A percentile compares a stretch with the other conserved stretches of the same genome.
phyloP scores from a whole-genome alignment of 192 early-diverging fungal genomes.

The Martensiomyces pterosporus region DNA sequence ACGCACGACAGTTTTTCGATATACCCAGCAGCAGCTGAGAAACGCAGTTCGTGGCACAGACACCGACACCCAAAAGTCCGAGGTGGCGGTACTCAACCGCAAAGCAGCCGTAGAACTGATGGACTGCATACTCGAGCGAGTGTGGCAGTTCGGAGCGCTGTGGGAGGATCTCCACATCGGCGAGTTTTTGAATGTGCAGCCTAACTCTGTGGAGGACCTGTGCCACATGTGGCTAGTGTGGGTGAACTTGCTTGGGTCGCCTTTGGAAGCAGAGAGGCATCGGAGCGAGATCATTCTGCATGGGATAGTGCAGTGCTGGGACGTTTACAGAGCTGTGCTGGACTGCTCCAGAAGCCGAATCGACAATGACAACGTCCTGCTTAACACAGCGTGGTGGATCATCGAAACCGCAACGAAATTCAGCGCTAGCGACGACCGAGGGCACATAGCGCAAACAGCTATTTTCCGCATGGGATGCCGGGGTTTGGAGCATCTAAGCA shows the following conservation, averaged over 20 bases:
- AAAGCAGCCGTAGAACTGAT: conserved; percentile 4
- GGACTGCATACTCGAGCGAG: conserved; percentile 10
- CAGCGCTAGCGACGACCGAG: conserved; percentile 24
- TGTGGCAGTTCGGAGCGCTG: conserved; percentile 28
- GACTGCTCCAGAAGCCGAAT: conserved; percentile 40
- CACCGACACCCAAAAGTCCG: background rate
- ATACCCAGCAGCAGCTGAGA: background rate
- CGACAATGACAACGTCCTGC: conserved; percentile 38
- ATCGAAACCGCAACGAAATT: conserved; percentile 30
- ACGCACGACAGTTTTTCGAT: no score
- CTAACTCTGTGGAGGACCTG: conserved; percentile 10
- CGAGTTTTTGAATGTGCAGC: conserved; percentile 18
- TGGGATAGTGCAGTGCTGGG: conserved; percentile 34
- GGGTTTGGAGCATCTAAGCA: conserved; percentile 29
- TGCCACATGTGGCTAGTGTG: conserved; percentile 35
- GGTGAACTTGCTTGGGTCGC: conserved; percentile 36
- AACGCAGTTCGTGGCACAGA: background rate
- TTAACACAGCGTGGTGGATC: conserved; percentile 39
- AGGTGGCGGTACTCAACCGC: background rate
- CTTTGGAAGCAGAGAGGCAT: conserved; percentile 7
- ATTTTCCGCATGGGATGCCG: conserved; percentile 43
- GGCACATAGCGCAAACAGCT: conserved; percentile 28
- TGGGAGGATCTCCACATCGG: conserved; percentile 41
- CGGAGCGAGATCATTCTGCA: conserved; percentile 32
- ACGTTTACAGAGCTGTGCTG: conserved; percentile 37